Percentiles rank a stretch among this genome's conserved stretches.
phyloP scores from a whole-genome alignment of 2,329 filamentous ascomycete species.

The Aspergillus costaricaensis region DNA sequence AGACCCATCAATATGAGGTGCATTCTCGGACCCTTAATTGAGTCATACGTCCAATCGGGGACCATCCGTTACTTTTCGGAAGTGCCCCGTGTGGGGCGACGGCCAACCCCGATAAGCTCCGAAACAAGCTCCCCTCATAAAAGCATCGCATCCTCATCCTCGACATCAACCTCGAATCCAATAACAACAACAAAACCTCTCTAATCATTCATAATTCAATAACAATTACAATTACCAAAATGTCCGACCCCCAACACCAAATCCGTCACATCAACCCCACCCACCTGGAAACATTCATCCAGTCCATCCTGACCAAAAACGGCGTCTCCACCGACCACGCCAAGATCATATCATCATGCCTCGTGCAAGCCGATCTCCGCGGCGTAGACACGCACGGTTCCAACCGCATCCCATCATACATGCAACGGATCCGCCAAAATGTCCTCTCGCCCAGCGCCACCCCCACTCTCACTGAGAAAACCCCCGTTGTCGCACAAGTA shows the following conservation, averaged over 20 bases:
- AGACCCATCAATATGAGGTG: no score
- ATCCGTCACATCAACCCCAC: constrained; percentile 22
- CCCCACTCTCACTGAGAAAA: constrained; percentile 62
- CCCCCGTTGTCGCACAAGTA: constrained; percentile 70
- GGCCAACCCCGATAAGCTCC: not conserved
- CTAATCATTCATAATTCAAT: not conserved
- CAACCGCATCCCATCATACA: constrained; percentile 76
- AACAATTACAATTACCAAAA: not conserved
- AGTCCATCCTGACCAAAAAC: constrained; percentile 42
- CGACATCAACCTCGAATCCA: not conserved
- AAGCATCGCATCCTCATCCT: not conserved
- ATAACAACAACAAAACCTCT: not conserved
- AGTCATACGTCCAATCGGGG: not conserved
- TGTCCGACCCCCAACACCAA: constrained; percentile 4
- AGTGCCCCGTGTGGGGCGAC: not conserved
- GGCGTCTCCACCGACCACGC: constrained; percentile 63
- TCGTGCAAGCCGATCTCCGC: constrained; percentile 73
- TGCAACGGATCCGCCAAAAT: constrained; percentile 69
- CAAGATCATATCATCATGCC: constrained; percentile 63
- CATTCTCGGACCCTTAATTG: not conserved
- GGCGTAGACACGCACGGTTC: constrained; percentile 79
- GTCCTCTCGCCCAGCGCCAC: constrained; percentile 64
- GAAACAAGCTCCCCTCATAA: not conserved
- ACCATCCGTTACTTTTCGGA: not conserved
- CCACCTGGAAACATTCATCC: constrained; percentile 28